A percentile compares a stretch with the other conserved stretches of the same genome.
Evolutionary conservation across 140 eudicot genomes (phyloP).

Genomic region (Flaveria floridana): DNA sequence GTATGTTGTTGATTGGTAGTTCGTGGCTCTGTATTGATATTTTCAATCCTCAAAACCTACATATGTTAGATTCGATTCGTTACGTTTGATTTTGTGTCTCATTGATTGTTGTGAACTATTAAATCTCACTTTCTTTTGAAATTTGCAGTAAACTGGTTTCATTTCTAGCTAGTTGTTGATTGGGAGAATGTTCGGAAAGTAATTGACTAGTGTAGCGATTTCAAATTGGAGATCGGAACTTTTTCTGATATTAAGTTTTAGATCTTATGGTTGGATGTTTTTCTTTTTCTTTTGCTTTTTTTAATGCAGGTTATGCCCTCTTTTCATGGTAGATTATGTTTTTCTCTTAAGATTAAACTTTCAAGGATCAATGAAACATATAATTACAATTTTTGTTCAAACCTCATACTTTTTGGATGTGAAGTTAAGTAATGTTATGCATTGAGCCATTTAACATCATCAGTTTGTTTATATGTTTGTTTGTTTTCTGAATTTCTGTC

Average conservation of each 20-base stretch:
- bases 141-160: not conserved
- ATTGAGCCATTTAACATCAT: not conserved
- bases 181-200: not conserved
- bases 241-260: constrained; percentile 1
- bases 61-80: not conserved
- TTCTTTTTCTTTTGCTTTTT: not conserved
- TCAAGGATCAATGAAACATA: not conserved
- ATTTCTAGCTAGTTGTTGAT: not conserved
- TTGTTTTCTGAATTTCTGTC: not conserved
- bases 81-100: not conserved
- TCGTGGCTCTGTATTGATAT: constrained; percentile 10
- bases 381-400: not conserved
- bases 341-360: not conserved
- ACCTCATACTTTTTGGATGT: not conserved
- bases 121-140: not conserved
- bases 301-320: not conserved
- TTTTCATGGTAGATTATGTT: constrained; percentile 1
- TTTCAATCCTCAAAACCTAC: constrained; percentile 12
- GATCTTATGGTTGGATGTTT: not conserved
- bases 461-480: constrained; percentile 1
- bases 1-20: not conserved
- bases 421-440: not conserved
- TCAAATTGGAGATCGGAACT: constrained; percentile 13
- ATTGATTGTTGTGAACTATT: not conserved
- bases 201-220: not conserved